Evolutionary conservation across 208 protist genomes (phyloP).

Genomic region (Crithidia expoeki): DNA sequence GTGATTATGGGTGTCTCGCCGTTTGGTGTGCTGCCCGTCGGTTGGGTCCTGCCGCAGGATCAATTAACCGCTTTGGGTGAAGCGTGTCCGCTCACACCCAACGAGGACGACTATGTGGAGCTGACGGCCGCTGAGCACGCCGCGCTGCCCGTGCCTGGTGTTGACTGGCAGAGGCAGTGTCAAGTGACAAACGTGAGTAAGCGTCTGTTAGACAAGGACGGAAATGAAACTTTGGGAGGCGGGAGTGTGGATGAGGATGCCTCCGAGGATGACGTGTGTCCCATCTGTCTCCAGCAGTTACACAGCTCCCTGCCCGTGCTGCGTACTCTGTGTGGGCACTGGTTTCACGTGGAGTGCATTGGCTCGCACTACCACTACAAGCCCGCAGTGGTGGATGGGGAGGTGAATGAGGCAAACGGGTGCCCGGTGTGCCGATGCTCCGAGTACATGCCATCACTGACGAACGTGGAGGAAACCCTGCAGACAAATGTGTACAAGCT

Average conservation of each 20-base stretch:
- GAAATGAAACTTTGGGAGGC: neutral
- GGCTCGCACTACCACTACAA: constrained; percentile 35
- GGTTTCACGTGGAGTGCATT: constrained; percentile 63
- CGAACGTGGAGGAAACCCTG: constrained; percentile 18
- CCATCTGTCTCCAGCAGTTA: constrained; percentile 45
- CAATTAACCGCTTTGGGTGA: constrained; percentile 22
- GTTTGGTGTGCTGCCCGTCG: constrained; percentile 37
- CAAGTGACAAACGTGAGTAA: constrained; percentile 18
- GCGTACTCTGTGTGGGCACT: constrained; percentile 46
- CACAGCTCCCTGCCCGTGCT: constrained; percentile 30
- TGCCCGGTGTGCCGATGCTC: constrained; percentile 48
- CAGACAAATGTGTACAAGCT: constrained; percentile 37
- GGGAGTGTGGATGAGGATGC: neutral
- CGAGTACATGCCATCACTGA: constrained; percentile 35
- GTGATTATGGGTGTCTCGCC: constrained; percentile 33
- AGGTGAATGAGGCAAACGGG: constrained; percentile 29
- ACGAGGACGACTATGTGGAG: constrained; percentile 17
- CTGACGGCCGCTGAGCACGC: constrained; percentile 27
- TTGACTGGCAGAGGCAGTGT: constrained; percentile 27
- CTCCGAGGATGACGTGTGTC: constrained; percentile 33
- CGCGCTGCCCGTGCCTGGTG: constrained; percentile 17
- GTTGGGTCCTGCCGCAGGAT: constrained; percentile 33
- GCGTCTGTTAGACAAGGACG: neutral
- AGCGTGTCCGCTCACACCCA: constrained; percentile 5
- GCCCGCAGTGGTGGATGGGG: constrained; percentile 23